A percentile compares a stretch with the other conserved stretches of the same genome.
phyloP scores from a whole-genome alignment of 1,139 yeast species.

The Scheffersomyces illinoinensis region DNA sequence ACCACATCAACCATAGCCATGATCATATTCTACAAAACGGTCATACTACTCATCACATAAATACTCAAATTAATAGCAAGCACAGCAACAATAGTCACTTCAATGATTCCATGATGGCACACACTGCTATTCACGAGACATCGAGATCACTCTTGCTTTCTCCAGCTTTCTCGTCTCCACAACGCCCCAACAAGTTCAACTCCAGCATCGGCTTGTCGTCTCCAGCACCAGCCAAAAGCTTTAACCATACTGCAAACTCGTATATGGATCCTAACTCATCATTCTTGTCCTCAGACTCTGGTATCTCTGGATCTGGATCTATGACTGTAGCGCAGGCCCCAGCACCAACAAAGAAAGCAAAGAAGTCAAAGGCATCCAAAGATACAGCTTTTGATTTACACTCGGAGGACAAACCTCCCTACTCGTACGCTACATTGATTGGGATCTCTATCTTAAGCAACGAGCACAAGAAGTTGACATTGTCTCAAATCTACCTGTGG shows the following conservation, averaged over 20 bases:
- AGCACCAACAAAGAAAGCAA: slow-evolving; percentile 17
- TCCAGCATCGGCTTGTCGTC: slow-evolving; percentile 1
- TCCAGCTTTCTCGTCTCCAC: slow-evolving; percentile 54
- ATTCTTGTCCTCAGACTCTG: not conserved
- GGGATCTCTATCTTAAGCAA: slow-evolving; percentile 92
- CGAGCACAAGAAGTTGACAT: slow-evolving; percentile 74
- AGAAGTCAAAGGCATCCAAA: slow-evolving; percentile 27
- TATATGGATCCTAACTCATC: not conserved
- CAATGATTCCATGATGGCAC: slow-evolving; percentile 3
- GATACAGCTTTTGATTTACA: slow-evolving; percentile 36
- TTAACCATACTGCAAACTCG: slow-evolving; percentile 12
- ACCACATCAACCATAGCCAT: slow-evolving; percentile 1
- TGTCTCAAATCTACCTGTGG: slow-evolving; percentile 93
- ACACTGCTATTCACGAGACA: not conserved
- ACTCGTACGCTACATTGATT: slow-evolving; percentile 88
- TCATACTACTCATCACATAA: not conserved
- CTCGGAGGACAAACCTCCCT: slow-evolving; percentile 78
- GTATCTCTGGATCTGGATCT: not conserved
- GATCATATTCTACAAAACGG: not conserved
- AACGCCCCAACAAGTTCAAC: slow-evolving; percentile 13
- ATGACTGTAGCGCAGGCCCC: not conserved
- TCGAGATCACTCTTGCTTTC: slow-evolving; percentile 29
- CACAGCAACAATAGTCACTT: not conserved
- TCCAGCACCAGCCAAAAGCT: slow-evolving; percentile 14
- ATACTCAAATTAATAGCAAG: not conserved